Base-by-base conservation (phyloP, 768 basidiomycete genomes). In the Boletus pseudo-olivaceus region DNA sequence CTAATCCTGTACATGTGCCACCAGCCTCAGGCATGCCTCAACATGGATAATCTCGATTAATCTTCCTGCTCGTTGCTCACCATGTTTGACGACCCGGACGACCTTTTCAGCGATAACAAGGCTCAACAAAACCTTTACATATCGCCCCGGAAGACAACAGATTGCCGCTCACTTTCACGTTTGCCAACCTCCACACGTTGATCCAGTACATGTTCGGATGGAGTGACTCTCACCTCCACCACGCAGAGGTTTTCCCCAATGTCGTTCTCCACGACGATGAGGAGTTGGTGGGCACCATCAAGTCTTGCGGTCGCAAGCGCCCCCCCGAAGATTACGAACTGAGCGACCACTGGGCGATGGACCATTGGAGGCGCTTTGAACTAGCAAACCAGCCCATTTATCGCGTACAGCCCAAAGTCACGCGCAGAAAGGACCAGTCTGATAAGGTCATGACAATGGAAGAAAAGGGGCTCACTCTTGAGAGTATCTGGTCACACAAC, bases 141-240 rank as follows among this genome's bases (percentile, higher is more conserved):
- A 2, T 20, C 44, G 15, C 64, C 67, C n/a, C 35, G 23, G 2
- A 9, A 26, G 40, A 68, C 61, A 8, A 29, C 30, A 8, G 43
- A 57, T 27, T 69, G 14, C 67, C 66, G 1, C 52, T 61, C 50
- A 62, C 70, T 20, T 64, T 64, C 59, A 71, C 64, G 4, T 68
- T 72, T 42, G 61, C 64, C 55, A 64, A 72, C 49, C 61, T 72
- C 44, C 65, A 66, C 55, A 56, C 34, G 10, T 54, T 63, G 57
- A 60, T 72, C 47, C 64, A 65, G 45, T 67, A 64, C 58, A 60
- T 66, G 57, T 72, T 72, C 50, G 71, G 71, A 46, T 70, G 69
- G 69, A 58, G 54, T 35, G 45, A 66, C 23, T 49, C 53, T 15
- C 69, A 68, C 49, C 42, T 56, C 26, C 68, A 68, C 48, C 54